Conservation (phyloP, 1,139 yeast species). For the Taphrina deformans region DNA sequence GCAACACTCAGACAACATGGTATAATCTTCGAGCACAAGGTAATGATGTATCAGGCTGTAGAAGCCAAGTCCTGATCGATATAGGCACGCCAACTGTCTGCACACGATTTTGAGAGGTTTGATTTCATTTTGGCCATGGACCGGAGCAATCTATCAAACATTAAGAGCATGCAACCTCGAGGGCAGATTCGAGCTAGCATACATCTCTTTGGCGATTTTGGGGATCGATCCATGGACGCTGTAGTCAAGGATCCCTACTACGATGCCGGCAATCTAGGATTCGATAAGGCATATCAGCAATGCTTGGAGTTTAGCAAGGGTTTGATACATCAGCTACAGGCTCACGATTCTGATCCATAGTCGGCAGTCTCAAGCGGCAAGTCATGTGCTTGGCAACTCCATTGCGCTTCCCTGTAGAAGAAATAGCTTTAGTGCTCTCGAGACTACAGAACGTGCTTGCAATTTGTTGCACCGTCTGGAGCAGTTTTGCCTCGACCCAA, state of each 20-base stretch:
- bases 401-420: no score
- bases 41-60: not conserved
- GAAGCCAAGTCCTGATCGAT: not conserved
- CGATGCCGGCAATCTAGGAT: conserved; percentile 18
- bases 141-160: conserved; percentile 21
- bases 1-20: conserved; percentile 7
- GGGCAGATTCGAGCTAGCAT: not conserved
- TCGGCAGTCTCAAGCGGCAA: no score
- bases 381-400: no score
- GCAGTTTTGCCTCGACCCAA: no score
- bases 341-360: not conserved
- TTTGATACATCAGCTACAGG: not conserved
- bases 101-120: conserved; percentile 22
- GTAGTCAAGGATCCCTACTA: conserved; percentile 36
- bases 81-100: conserved; percentile 27
- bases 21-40: not conserved
- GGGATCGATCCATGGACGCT: not conserved
- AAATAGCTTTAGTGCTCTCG: no score
- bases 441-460: no score
- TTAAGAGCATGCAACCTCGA: conserved; percentile 15
- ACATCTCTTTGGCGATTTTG: conserved; percentile 33
- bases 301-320: conserved; percentile 8
- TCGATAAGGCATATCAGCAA: conserved; percentile 26
- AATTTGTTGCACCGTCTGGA: no score
- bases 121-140: conserved; percentile 36